Conservation (phyloP, 2,329 filamentous ascomycete genomes). For the Claviceps digitariae region DNA sequence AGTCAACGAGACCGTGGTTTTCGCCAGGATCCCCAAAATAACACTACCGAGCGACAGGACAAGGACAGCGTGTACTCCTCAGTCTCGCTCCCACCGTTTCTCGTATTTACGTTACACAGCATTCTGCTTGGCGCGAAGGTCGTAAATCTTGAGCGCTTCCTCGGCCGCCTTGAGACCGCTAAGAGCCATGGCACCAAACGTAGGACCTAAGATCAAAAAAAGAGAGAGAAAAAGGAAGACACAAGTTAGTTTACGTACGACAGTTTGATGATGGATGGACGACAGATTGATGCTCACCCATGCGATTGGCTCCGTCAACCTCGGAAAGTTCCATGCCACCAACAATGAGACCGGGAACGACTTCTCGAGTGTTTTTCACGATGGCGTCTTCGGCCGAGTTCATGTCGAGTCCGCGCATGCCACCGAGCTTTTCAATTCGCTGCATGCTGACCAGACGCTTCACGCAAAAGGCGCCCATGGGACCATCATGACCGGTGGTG, state of each 20-base stretch:
- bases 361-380: slow-evolving; percentile 79
- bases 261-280: too few species aligned
- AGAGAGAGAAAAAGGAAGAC: background rate
- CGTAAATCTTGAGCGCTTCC: slow-evolving; percentile 66
- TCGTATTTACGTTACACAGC: slow-evolving; percentile 15
- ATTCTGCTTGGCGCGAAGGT: slow-evolving; percentile 65
- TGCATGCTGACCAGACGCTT: slow-evolving; percentile 88
- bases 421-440: slow-evolving; percentile 67
- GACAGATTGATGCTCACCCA: slow-evolving; percentile 40
- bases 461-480: slow-evolving; percentile 81
- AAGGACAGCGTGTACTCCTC: background rate
- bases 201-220: slow-evolving; percentile 36
- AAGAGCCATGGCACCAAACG: slow-evolving; percentile 80
- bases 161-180: slow-evolving; percentile 85
- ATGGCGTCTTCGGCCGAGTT: slow-evolving; percentile 83
- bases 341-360: slow-evolving; percentile 79
- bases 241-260: background rate
- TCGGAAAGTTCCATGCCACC: slow-evolving; percentile 90
- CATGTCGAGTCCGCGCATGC: slow-evolving; percentile 93
- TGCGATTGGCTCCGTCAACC: slow-evolving; percentile 80
- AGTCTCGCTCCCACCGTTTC: background rate
- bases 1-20: background rate
- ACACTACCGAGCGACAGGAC: background rate
- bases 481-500: slow-evolving; percentile 82
- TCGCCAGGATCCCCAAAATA: too few species aligned